Conservation (phyloP, 306 rosid species). For the Casuarina cunninghamiana region DNA sequence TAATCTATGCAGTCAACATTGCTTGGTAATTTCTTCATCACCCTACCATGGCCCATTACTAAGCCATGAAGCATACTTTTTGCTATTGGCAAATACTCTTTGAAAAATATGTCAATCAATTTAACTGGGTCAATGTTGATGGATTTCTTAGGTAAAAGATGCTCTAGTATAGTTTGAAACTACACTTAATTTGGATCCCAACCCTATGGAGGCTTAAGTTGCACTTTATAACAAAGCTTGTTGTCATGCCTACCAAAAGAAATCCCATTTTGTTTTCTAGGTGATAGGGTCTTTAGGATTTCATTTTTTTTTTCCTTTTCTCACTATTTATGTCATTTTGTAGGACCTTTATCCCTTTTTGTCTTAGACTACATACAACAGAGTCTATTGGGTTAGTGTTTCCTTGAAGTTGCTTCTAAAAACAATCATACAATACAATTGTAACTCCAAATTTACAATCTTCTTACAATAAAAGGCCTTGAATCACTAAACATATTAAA, state of each 20-base stretch:
- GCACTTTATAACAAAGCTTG: conserved; percentile 97
- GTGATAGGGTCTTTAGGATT: neutral
- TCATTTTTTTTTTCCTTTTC: neutral
- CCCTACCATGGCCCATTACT: too few relatives aligned
- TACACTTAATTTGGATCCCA: conserved; percentile 79
- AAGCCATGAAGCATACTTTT: too few relatives aligned
- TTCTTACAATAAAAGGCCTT: conserved; percentile 10
- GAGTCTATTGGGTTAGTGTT: conserved; percentile 1
- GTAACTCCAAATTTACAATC: neutral
- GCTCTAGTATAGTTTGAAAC: conserved; percentile 83
- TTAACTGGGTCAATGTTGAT: neutral
- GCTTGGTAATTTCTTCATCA: too few relatives aligned
- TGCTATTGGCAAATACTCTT: neutral
- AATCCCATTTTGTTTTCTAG: neutral
- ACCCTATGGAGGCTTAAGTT: conserved; percentile 86
- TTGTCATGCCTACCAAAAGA: conserved; percentile 85
- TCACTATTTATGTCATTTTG: neutral
- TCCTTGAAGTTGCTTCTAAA: neutral
- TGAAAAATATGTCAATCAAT: neutral
- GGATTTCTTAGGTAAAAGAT: conserved; percentile 80
- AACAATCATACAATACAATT: neutral
- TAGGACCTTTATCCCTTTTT: neutral
- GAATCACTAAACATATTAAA: neutral
- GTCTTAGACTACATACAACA: neutral
- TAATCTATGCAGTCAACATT: too few relatives aligned